phyloP scores from a whole-genome alignment of 768 basidiomycete species.

The Amanita pallidorosea region DNA sequence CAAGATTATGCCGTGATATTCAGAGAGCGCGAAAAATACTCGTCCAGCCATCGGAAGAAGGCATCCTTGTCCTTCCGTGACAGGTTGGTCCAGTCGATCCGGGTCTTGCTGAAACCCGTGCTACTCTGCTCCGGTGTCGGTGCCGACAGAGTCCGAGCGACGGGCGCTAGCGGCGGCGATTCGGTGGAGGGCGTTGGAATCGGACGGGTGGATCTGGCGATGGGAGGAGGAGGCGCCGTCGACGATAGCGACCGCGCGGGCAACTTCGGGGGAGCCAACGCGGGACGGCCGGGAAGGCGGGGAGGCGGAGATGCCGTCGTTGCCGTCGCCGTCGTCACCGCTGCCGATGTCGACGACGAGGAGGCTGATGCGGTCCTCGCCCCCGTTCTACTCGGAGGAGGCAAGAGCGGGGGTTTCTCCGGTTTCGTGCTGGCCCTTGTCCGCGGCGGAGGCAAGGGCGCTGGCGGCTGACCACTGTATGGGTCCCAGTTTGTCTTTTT shows the following conservation, averaged over 20 bases:
- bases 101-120: constrained; percentile 5
- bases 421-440: constrained; percentile 22
- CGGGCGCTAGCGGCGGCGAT: constrained; percentile 3
- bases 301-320: background rate
- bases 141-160: background rate
- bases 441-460: constrained; percentile 35
- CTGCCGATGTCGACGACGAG: background rate
- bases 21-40: constrained; percentile 52
- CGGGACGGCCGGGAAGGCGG: background rate
- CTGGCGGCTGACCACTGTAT: constrained; percentile 40
- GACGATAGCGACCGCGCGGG: constrained; percentile 7
- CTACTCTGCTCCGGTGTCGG: constrained; percentile 3
- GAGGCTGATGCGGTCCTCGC: background rate
- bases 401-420: constrained; percentile 15
- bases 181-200: constrained; percentile 8
- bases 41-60: constrained; percentile 75
- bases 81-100: constrained; percentile 63
- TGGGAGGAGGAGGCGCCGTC: constrained; percentile 15
- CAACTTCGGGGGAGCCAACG: background rate
- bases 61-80: constrained; percentile 55
- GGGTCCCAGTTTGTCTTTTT: constrained; percentile 59
- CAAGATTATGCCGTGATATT: constrained; percentile 9
- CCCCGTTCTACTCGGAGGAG: constrained; percentile 26
- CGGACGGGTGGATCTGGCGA: constrained; percentile 21
- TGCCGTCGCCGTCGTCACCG: background rate